Conservation (phyloP, 2,329 filamentous ascomycete genomes). For the Mollisiaceae sp. region DNA sequence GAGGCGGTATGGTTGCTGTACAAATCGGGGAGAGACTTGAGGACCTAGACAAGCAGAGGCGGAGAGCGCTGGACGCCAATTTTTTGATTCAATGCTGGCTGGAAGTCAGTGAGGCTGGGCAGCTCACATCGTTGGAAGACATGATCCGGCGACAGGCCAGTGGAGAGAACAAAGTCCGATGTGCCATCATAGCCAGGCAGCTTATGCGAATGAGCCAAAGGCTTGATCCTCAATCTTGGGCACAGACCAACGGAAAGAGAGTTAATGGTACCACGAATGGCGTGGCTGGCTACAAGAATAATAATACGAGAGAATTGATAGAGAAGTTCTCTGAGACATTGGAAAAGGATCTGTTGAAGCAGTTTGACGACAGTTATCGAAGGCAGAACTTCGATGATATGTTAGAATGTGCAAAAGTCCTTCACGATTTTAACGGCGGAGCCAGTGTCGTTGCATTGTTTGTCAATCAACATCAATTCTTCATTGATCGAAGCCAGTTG, state of each 20-base stretch:
- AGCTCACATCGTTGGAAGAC: conserved; percentile 86
- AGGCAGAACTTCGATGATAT: conserved; percentile 97
- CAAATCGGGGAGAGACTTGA: conserved; percentile 94
- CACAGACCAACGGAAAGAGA: conserved; percentile 61
- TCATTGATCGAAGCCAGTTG: conserved; percentile 93
- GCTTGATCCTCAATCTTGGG: conserved; percentile 79
- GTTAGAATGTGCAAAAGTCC: conserved; percentile 92
- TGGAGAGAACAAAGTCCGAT: conserved; percentile 90
- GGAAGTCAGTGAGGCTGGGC: conserved; percentile 88
- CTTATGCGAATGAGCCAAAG: conserved; percentile 92
- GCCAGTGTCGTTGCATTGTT: conserved; percentile 94
- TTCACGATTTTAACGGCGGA: conserved; percentile 95
- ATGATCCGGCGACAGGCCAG: conserved; percentile 78
- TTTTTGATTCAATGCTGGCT: conserved; percentile 97
- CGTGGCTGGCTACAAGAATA: conserved; percentile 49
- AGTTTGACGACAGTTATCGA: conserved; percentile 97
- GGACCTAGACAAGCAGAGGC: conserved; percentile 90
- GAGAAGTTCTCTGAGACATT: conserved; percentile 96
- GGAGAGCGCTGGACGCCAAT: conserved; percentile 88
- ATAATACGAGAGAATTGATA: conserved; percentile 83
- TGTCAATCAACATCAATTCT: conserved; percentile 99
- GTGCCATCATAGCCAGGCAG: conserved; percentile 91
- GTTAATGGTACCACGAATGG: conserved; percentile 54
- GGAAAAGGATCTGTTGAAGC: conserved; percentile 92
- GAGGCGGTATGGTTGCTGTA: conserved; percentile 86